A percentile compares a stretch with the other conserved stretches of the same genome.
phyloP scores from a whole-genome alignment of 73 alveolate species.

The Paramecium pentaurelia region DNA sequence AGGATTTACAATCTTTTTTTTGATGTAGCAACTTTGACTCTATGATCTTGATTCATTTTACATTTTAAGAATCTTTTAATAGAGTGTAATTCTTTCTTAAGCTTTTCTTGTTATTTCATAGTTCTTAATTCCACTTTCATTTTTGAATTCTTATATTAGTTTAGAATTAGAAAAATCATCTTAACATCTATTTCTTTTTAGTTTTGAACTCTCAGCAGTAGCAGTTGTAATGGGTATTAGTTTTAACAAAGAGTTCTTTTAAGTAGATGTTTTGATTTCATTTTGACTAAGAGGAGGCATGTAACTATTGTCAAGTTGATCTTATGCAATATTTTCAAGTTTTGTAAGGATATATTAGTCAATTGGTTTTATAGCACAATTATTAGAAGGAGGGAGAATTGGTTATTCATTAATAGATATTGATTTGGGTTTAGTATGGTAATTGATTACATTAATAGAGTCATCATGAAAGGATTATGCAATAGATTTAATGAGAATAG shows the following conservation, averaged over 20 bases:
- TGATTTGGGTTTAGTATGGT: not conserved
- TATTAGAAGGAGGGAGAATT: not conserved
- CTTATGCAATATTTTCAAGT: not conserved
- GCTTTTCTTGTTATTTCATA: slow-evolving; percentile 4
- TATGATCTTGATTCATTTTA: not conserved
- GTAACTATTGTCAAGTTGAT: not conserved
- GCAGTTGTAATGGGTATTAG: not conserved
- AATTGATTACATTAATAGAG: not conserved
- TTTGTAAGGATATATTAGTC: not conserved
- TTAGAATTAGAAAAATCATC: not conserved
- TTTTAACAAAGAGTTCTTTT: not conserved
- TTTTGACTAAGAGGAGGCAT: not conserved
- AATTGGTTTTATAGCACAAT: not conserved
- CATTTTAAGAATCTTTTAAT: not conserved
- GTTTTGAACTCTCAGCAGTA: not conserved
- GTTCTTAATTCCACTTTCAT: not conserved
- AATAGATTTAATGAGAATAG: not conserved
- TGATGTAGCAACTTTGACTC: not conserved
- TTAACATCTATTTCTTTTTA: not conserved
- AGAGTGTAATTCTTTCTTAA: not conserved
- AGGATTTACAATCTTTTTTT: not conserved
- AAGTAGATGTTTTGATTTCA: not conserved
- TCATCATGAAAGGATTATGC: not conserved
- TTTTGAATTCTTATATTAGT: not conserved
- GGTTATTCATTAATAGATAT: not conserved